Conservation (phyloP, 768 basidiomycete species). For the Terana coerulea region DNA sequence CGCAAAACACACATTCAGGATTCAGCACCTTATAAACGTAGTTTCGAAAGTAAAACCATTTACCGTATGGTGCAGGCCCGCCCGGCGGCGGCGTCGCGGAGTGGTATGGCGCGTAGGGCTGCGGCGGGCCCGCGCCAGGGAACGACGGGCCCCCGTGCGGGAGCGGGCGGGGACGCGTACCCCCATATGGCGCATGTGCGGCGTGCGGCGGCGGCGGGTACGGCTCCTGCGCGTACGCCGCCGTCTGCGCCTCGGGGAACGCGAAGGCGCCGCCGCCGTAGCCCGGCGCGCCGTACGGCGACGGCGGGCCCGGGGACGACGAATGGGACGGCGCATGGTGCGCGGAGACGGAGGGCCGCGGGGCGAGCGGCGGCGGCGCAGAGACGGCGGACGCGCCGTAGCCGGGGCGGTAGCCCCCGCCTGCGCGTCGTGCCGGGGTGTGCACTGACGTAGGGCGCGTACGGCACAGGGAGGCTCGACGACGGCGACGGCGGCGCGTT, state of each 20-base stretch:
- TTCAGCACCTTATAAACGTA: background rate
- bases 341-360: constrained; percentile 1
- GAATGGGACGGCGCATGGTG: too few relatives aligned
- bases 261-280: constrained; percentile 16
- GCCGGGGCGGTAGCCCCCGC: background rate
- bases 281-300: background rate
- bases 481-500: background rate
- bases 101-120: background rate
- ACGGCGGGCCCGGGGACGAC: background rate
- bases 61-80: background rate
- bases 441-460: background rate
- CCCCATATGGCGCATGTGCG: background rate
- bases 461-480: background rate
- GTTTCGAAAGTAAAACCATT: background rate
- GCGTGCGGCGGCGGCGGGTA: background rate
- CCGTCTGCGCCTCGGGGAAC: constrained; percentile 21
- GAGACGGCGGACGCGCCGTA: background rate
- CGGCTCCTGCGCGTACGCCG: background rate
- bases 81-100: background rate
- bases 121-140: too few relatives aligned
- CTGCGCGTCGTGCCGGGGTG: background rate
- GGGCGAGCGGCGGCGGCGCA: background rate
- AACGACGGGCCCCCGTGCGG: too few relatives aligned
- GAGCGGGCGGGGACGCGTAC: too few relatives aligned
- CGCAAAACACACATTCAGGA: background rate